phyloP scores from a whole-genome alignment of 306 rosid genomes.

The Inga oerstediana region DNA sequence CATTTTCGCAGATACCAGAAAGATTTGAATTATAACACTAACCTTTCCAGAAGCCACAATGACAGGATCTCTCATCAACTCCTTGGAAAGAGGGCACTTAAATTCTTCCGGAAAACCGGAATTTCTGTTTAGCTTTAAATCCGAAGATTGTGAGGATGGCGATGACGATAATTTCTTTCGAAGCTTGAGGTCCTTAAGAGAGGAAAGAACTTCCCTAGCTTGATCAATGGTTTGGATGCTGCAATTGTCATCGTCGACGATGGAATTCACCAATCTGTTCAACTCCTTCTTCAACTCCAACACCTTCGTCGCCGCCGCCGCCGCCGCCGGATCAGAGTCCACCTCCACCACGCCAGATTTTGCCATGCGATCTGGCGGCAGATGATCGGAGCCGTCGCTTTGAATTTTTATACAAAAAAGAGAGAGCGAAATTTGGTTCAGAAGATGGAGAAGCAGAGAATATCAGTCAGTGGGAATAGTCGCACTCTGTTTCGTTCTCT shows the following conservation, averaged over 20 bases:
- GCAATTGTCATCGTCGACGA: constrained; percentile 58
- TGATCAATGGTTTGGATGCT: constrained; percentile 51
- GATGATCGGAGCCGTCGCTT: not conserved
- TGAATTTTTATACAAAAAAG: not conserved
- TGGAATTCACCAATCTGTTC: constrained; percentile 51
- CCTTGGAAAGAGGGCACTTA: constrained; percentile 68
- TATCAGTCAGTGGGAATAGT: constrained; percentile 15
- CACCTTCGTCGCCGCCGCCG: constrained; percentile 42
- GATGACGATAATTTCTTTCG: constrained; percentile 21
- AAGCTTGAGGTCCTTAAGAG: constrained; percentile 52
- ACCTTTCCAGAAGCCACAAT: constrained; percentile 70
- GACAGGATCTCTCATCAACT: constrained; percentile 77
- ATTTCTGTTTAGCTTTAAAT: constrained; percentile 40
- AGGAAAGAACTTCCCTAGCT: constrained; percentile 48
- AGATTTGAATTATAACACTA: constrained; percentile 22
- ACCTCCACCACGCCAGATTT: constrained; percentile 53
- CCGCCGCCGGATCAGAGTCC: constrained; percentile 46
- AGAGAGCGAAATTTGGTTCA: not conserved
- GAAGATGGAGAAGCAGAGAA: constrained; percentile 33
- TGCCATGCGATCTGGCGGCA: constrained; percentile 44
- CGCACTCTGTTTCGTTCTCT: constrained; percentile 28
- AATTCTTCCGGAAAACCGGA: constrained; percentile 53
- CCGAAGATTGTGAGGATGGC: not conserved
- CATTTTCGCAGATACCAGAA: constrained; percentile 31
- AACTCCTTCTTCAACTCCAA: constrained; percentile 64